Conservation (phyloP, 2,329 filamentous ascomycete species). For the Grosmannia huntii region DNA sequence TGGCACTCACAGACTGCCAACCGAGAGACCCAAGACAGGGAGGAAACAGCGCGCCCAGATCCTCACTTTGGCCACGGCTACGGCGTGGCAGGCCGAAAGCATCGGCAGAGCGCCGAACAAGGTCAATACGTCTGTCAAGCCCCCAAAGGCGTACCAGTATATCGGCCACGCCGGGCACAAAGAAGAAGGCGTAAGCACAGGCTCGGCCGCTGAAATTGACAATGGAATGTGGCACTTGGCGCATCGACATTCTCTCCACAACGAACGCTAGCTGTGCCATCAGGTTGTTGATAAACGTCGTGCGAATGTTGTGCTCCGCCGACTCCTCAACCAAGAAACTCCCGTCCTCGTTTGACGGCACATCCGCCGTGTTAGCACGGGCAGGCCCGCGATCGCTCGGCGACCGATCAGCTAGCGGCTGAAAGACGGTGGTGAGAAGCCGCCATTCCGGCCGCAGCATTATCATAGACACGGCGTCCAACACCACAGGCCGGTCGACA, state of each 20-base stretch:
- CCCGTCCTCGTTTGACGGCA: slow-evolving; percentile 49
- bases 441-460: slow-evolving; percentile 89
- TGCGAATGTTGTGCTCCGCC: slow-evolving; percentile 76
- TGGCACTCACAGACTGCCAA: slow-evolving; percentile 38
- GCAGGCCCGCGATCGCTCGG: slow-evolving; percentile 31
- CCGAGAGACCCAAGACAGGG: slow-evolving; percentile 43
- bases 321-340: slow-evolving; percentile 42
- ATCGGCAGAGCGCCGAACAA: slow-evolving; percentile 58
- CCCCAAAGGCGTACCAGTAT: slow-evolving; percentile 74
- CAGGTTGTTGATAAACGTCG: slow-evolving; percentile 73
- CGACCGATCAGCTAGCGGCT: slow-evolving; percentile 45
- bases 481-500: slow-evolving; percentile 67
- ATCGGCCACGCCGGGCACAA: slow-evolving; percentile 75
- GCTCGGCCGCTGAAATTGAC: slow-evolving; percentile 85
- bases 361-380: slow-evolving; percentile 39
- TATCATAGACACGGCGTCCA: slow-evolving; percentile 67
- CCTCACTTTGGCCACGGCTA: slow-evolving; percentile 43
- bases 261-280: slow-evolving; percentile 73
- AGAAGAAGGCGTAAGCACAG: slow-evolving; percentile 87
- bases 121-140: slow-evolving; percentile 41
- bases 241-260: slow-evolving; percentile 77
- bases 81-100: slow-evolving; percentile 53
- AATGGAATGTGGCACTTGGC: slow-evolving; percentile 51
- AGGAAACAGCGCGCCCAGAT: slow-evolving; percentile 59
- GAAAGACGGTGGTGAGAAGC: slow-evolving; percentile 54